Evolutionary conservation across 148 eudicot genomes (phyloP).

Genomic region (Heliosperma pusillum): DNA sequence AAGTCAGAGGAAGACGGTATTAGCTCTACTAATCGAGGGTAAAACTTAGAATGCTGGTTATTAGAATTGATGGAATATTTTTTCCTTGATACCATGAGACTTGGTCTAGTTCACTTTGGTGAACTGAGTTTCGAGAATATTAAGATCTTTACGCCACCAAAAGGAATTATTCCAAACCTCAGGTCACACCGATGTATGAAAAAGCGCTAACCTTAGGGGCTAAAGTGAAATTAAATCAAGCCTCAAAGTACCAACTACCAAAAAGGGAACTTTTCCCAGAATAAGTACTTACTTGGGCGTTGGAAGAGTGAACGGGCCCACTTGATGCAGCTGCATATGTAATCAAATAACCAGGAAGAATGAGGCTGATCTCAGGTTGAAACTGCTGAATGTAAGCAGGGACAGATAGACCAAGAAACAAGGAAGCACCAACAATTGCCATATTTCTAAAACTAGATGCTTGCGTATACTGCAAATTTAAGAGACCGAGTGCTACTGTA

Average conservation of each 20-base stretch:
- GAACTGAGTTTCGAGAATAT: too few relatives aligned
- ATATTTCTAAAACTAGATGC: slow-evolving; percentile 76
- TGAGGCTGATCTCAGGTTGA: slow-evolving; percentile 52
- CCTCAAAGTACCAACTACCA: neutral
- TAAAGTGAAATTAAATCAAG: too few relatives aligned
- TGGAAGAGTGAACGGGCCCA: slow-evolving; percentile 73
- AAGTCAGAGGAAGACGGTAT: slow-evolving; percentile 7
- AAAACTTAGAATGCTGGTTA: too few relatives aligned
- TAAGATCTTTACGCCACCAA: too few relatives aligned
- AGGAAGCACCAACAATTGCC: slow-evolving; percentile 79
- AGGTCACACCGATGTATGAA: too few relatives aligned
- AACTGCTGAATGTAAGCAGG: slow-evolving; percentile 91
- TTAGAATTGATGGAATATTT: too few relatives aligned
- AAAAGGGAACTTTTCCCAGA: neutral
- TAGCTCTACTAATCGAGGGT: slow-evolving; percentile 1
- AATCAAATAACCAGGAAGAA: slow-evolving; percentile 74
- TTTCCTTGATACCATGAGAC: too few relatives aligned
- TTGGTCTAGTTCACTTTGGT: too few relatives aligned
- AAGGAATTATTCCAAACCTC: too few relatives aligned
- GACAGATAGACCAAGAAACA: slow-evolving; percentile 81
- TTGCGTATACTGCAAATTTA: slow-evolving; percentile 64
- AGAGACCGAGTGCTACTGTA: slow-evolving; percentile 71
- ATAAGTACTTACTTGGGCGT: slow-evolving; percentile 44
- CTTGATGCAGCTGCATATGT: slow-evolving; percentile 81
- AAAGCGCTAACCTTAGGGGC: too few relatives aligned